These are phyloP conservation scores for Triglochin maritima DNA, from an alignment of 106 monocot genomes.

Conservation along the genomic window DNA sequence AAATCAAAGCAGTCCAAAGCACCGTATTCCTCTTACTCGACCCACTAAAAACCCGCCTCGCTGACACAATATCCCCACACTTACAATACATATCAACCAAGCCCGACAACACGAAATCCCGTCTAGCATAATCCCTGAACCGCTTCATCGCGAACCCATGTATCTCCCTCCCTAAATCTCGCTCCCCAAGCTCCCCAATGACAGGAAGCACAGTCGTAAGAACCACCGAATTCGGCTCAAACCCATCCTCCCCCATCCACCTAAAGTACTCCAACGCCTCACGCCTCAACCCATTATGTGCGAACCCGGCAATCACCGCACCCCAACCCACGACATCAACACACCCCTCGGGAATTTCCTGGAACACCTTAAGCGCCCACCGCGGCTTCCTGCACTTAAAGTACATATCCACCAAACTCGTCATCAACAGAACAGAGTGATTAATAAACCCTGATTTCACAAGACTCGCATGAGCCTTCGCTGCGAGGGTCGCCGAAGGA, in stretches of 20 bases:
- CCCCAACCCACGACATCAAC: constrained; percentile 68
- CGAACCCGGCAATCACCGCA: constrained; percentile 68
- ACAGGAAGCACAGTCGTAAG: constrained; percentile 51
- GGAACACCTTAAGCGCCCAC: constrained; percentile 64
- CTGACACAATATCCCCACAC: constrained; percentile 67
- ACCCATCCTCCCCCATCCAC: constrained; percentile 42
- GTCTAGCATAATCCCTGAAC: constrained; percentile 27
- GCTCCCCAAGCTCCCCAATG: constrained; percentile 40
- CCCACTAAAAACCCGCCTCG: constrained; percentile 69
- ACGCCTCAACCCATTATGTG: constrained; percentile 47
- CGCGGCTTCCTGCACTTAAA: constrained; percentile 59
- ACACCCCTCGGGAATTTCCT: constrained; percentile 42
- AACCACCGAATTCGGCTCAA: constrained; percentile 66
- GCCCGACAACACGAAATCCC: constrained; percentile 43
- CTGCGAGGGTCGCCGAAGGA: constrained; percentile 32
- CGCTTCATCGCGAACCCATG: constrained; percentile 56
- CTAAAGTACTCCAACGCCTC: constrained; percentile 74
- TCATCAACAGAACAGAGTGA: constrained; percentile 28
- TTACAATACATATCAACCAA: constrained; percentile 93
- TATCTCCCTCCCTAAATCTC: constrained; percentile 59
- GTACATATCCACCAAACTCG: constrained; percentile 77
- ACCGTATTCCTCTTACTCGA: constrained; percentile 47
- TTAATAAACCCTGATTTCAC: constrained; percentile 46
- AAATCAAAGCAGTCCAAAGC: constrained; percentile 81
- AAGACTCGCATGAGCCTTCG: constrained; percentile 53